These are phyloP conservation scores for Sicyos baderoa DNA, from an alignment of 306 rosid genomes.

Conservation along the genomic window DNA sequence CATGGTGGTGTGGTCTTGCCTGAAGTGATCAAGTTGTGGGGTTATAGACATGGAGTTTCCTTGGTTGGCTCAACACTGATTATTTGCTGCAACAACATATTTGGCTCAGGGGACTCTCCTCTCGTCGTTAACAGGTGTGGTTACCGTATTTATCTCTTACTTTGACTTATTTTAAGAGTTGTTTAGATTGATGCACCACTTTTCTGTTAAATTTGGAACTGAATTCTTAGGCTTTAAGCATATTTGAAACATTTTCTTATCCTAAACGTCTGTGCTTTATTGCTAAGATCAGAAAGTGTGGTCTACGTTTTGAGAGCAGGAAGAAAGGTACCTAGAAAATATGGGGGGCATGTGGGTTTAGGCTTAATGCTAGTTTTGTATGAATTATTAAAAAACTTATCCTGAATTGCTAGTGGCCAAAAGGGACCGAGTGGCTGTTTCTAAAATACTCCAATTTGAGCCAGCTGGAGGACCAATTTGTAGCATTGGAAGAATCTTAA, in stretches of 20 bases:
- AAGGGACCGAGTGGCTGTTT: conserved; percentile 16
- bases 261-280: neutral
- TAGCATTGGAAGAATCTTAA: conserved; percentile 13
- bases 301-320: conserved; percentile 1
- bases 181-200: neutral
- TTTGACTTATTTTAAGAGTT: conserved; percentile 7
- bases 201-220: neutral
- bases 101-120: neutral
- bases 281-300: conserved; percentile 1
- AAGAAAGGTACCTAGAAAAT: neutral
- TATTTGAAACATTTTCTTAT: neutral
- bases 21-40: neutral
- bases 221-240: neutral
- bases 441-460: conserved; percentile 12
- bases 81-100: conserved; percentile 11
- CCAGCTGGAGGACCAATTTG: conserved; percentile 13
- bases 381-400: conserved; percentile 3
- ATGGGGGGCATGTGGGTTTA: conserved; percentile 13
- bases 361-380: neutral
- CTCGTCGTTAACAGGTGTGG: conserved; percentile 8
- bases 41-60: conserved; percentile 4
- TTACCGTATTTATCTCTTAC: neutral
- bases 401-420: conserved; percentile 14
- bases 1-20: conserved; percentile 7
- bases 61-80: conserved; percentile 4